A percentile compares a stretch with the other conserved stretches of the same genome.
phyloP scores from a whole-genome alignment of 2,329 filamentous ascomycete genomes.

The Phyllosticta citrichinensis region DNA sequence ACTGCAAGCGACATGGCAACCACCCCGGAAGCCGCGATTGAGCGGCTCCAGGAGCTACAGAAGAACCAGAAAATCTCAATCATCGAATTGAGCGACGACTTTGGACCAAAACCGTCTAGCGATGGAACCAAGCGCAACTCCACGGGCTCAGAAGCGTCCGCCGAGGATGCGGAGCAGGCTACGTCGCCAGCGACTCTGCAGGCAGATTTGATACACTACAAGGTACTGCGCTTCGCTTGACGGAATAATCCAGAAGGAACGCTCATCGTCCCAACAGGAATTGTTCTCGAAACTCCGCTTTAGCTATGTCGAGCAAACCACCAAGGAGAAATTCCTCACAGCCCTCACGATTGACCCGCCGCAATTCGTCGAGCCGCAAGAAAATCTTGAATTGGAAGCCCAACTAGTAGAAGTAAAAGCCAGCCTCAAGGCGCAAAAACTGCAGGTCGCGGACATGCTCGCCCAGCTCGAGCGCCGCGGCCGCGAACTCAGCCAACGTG shows the following conservation, averaged over 20 bases:
- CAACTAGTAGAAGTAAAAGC: conserved; percentile 62
- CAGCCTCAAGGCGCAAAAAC: conserved; percentile 68
- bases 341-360: conserved; percentile 87
- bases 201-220: conserved; percentile 81
- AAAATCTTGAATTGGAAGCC: conserved; percentile 51
- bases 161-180: conserved; percentile 49
- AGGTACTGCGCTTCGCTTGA: conserved; percentile 33
- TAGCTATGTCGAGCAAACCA: conserved; percentile 96
- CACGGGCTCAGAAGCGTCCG: conserved; percentile 64
- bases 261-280: conserved; percentile 41
- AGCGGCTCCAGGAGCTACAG: conserved; percentile 43
- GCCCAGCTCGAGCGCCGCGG: conserved; percentile 56
- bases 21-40: not conserved
- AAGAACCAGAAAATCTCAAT: conserved; percentile 57
- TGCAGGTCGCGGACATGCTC: conserved; percentile 65
- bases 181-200: conserved; percentile 67
- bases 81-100: conserved; percentile 65
- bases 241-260: not conserved
- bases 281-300: conserved; percentile 94
- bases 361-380: conserved; percentile 67
- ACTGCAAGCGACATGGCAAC: conserved; percentile 3
- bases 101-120: conserved; percentile 45
- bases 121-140: conserved; percentile 31
- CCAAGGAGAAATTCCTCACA: conserved; percentile 94
- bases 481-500: conserved; percentile 45